Evolutionary conservation across 2,329 filamentous ascomycete species (phyloP).

Genomic region (Pseudogymnoascus pannorum): DNA sequence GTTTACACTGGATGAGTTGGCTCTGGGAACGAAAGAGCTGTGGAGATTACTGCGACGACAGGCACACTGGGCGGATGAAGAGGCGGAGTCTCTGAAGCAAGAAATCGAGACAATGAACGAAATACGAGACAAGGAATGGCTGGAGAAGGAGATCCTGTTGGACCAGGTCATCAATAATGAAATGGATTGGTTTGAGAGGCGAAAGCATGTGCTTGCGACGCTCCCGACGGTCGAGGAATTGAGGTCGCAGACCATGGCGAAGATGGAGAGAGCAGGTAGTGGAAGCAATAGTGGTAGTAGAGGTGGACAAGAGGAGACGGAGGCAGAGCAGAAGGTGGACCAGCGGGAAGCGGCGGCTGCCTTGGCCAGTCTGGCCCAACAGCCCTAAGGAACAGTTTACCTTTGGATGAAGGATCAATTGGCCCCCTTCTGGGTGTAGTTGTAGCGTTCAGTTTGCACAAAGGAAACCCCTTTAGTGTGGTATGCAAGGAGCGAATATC

Average conservation of each 20-base stretch:
- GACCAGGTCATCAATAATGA: slow-evolving; percentile 64
- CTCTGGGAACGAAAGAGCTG: slow-evolving; percentile 54
- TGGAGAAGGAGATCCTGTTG: slow-evolving; percentile 71
- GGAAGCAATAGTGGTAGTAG: neutral
- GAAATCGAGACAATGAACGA: slow-evolving; percentile 63
- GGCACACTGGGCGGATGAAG: slow-evolving; percentile 63
- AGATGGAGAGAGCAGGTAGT: neutral
- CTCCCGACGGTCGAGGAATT: slow-evolving; percentile 16
- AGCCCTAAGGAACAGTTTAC: neutral
- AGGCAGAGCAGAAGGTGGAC: neutral
- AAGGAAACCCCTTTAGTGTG: neutral
- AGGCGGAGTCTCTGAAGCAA: slow-evolving; percentile 54
- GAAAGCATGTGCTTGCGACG: slow-evolving; percentile 46
- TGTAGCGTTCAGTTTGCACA: neutral
- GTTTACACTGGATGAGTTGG: slow-evolving; percentile 59
- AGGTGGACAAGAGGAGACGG: neutral
- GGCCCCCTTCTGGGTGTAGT: neutral
- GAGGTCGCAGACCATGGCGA: slow-evolving; percentile 1
- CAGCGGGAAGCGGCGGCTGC: neutral
- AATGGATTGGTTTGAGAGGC: slow-evolving; percentile 55
- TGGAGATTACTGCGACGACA: slow-evolving; percentile 57
- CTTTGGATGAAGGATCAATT: neutral
- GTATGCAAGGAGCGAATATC: neutral
- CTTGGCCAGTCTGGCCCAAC: slow-evolving; percentile 3
- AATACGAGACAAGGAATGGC: slow-evolving; percentile 64